These are phyloP conservation scores for Tolypocladium capitatum DNA, from an alignment of 2,329 filamentous ascomycete species.

Conservation along the genomic window DNA sequence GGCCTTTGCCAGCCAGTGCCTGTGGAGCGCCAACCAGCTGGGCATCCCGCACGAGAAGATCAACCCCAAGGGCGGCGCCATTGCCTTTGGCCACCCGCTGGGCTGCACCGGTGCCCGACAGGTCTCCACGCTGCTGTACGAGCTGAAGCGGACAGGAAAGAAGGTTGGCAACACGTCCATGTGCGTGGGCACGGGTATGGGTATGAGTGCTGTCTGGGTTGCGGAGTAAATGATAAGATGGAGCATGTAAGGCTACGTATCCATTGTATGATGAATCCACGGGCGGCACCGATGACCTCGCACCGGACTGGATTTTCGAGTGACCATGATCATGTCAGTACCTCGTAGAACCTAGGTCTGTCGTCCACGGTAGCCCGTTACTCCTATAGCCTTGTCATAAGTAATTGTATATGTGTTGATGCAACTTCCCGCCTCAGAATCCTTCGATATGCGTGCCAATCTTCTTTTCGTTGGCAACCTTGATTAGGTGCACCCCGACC, in stretches of 20 bases:
- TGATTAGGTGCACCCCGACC: conserved; percentile 44
- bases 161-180: conserved; percentile 87
- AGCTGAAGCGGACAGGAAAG: conserved; percentile 72
- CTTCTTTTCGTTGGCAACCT: conserved; percentile 39
- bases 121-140: conserved; percentile 81
- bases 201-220: conserved; percentile 94
- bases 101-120: conserved; percentile 91
- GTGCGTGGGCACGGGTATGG: conserved; percentile 96
- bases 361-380: not conserved
- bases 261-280: conserved; percentile 9
- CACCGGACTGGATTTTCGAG: too few species aligned
- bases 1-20: conserved; percentile 88
- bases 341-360: not conserved
- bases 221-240: conserved; percentile 53
- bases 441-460: conserved; percentile 37
- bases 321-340: too few species aligned
- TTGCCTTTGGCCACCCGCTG: conserved; percentile 89
- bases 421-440: conserved; percentile 4
- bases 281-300: not conserved
- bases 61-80: conserved; percentile 93
- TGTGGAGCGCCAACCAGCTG: conserved; percentile 87
- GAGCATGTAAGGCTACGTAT: conserved; percentile 1
- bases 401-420: too few species aligned
- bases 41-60: conserved; percentile 74
- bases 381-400: not conserved